Base-by-base conservation (phyloP, 495 filamentous ascomycete species). In the Cairneyella variabilis region DNA sequence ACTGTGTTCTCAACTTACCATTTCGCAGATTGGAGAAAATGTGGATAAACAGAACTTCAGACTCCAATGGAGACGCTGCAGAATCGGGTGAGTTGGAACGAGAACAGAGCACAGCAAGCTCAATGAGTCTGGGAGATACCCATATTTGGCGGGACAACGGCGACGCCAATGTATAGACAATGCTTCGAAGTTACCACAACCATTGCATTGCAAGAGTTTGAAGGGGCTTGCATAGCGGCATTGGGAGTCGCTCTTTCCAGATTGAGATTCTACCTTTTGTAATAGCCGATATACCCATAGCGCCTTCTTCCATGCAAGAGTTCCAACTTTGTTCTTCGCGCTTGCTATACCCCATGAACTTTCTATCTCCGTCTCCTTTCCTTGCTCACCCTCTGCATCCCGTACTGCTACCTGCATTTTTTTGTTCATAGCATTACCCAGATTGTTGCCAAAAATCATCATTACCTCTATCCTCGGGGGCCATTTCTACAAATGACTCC, bases 41-140 rank as follows among this genome's bases (percentile, higher is more conserved):
- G 2, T 80, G 77, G 77, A 71, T 80, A 23, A 75, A 77, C 61
- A 64, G 69, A 48, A 32, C 26, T 10, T 30, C 53, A 0, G 54
- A 56, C 23, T 43, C 45, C 3, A 54, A 46, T 51, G 51, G 48
- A 9, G 54, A 53, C 11, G 44, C 10, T 4, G 39, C 40, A 6
- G 39, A 26, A 9, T 38, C 45, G 5, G 22, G 23, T 14, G 39
- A 51, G 10, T 14, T 52, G 2, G 28, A 53, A 17, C 54, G 39
- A 25, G 54, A 64, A 28, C 46, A 60, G 23, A 65, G 63, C 25
- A 26, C 45, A 11, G 32, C 53, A 44, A 77, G 73, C 64, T 73
- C 71, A 26, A 58, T 79, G 44, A 79, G 77, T 64, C 64, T 81
- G 16, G 77, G 77, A 34, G 77, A 81, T 67, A 79, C 76, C 36